Evolutionary conservation across 2,329 filamentous ascomycete species (phyloP).

Genomic region (Colletotrichum eremochloae): DNA sequence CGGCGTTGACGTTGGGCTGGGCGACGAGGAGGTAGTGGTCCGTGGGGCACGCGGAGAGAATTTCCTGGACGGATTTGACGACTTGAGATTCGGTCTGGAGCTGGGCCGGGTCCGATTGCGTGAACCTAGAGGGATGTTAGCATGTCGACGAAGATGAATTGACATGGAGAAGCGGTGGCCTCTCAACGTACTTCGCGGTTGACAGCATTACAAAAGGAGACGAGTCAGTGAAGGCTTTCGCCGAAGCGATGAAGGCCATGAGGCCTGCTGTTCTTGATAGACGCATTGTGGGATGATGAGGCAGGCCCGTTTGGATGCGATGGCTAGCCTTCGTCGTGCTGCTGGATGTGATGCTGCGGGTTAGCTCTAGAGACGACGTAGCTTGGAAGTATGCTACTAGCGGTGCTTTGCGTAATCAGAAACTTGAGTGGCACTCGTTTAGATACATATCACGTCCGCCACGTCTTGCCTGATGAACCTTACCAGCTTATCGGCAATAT

Average conservation of each 20-base stretch:
- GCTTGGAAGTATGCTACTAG: conserved; percentile 23
- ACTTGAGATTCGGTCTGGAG: conserved; percentile 64
- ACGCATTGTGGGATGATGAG: conserved; percentile 61
- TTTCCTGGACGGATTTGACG: conserved; percentile 57
- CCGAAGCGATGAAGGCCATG: conserved; percentile 69
- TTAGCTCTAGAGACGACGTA: conserved; percentile 27
- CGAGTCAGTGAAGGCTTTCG: conserved; percentile 84
- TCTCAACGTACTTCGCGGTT: conserved; percentile 76
- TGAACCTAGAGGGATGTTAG: conserved; percentile 48
- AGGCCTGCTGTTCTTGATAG: conserved; percentile 63
- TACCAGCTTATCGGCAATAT: background rate
- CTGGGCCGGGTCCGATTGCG: conserved; percentile 54
- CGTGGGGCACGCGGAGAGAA: conserved; percentile 78
- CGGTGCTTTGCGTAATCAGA: conserved; percentile 13
- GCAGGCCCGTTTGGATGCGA: conserved; percentile 35
- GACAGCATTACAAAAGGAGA: conserved; percentile 93
- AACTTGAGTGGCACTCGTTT: background rate
- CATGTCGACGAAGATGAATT: conserved; percentile 19
- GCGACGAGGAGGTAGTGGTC: conserved; percentile 82
- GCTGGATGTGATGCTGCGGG: conserved; percentile 13
- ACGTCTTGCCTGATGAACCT: background rate
- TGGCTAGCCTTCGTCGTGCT: conserved; percentile 31
- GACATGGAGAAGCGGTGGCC: background rate
- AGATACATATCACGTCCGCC: background rate
- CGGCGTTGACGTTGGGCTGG: conserved; percentile 79